Evolutionary conservation across 2,329 filamentous ascomycete genomes (phyloP), one percentile per base, ranked within the genome.

Genomic region (Graphilbum ipis-grandicollis): DNA sequence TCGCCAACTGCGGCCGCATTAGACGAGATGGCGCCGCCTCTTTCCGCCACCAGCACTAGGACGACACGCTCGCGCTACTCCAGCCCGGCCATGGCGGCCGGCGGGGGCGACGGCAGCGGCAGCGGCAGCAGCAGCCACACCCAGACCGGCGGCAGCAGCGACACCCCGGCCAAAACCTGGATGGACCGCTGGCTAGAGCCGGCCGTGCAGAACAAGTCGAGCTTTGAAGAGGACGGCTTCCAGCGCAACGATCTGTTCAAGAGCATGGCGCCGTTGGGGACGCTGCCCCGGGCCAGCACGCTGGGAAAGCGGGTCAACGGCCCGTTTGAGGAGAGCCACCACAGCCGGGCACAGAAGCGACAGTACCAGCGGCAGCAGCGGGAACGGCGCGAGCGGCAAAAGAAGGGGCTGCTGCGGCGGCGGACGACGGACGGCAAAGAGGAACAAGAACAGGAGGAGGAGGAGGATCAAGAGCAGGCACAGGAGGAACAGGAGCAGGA

Each of bases 241-340:
- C 63, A 78, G 48, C 67, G 78, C 34, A 72, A 75, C 53, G 81
- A 81, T 44, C 80, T 92, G 15, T 63, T 92, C 40, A 77, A 82
- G 55, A 77, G 77, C 48, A 93, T 93, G 85, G 76, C 75, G 37
- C 77, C 85, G 19, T 60, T 93, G 39, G 85, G 85, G 30, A 68
- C 75, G 38, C 64, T 75, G 46, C 85, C 85, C 12, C 72, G 70
- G 56, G 66, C 65, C 18, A 57, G 66, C 10, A 39, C 15, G 34
- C 68, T 72, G 51, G 62, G 75, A 45, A 72, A 74, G 53, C 47
- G 39, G 46, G 19, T 44, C 23, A 43, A 18, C 36, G 39, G 31
- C 15, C 33, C 39, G 9, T 21, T 29, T 9, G 44, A 43, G 23
- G 44, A 46, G 21, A 40, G 41, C 22, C 19, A 23, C 10, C 43